Percentiles rank a stretch among this genome's conserved stretches.
Conservation (phyloP, 495 filamentous ascomycete species). For the Penicillium pancosmium region DNA sequence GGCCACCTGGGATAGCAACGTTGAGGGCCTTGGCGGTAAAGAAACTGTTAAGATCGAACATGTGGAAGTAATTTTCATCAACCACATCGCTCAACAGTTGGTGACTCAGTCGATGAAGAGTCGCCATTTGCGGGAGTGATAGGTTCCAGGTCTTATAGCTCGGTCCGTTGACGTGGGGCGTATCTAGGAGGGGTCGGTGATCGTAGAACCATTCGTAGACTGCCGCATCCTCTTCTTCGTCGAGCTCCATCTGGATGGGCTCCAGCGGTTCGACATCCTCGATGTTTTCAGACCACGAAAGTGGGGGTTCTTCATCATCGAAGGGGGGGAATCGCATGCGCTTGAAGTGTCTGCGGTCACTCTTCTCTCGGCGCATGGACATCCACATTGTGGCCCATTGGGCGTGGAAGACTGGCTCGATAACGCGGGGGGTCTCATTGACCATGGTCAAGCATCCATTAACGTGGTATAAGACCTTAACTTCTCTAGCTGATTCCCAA, state of each 20-base stretch:
- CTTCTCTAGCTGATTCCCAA: slow-evolving; percentile 94
- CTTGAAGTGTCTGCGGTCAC: slow-evolving; percentile 95
- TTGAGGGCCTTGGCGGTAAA: slow-evolving; percentile 97
- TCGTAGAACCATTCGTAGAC: slow-evolving; percentile 99
- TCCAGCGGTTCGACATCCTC: slow-evolving; percentile 98
- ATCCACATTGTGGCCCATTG: slow-evolving; percentile 99
- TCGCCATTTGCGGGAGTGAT: slow-evolving; percentile 93
- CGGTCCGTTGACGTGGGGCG: slow-evolving; percentile 91
- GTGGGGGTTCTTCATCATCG: slow-evolving; percentile 96
- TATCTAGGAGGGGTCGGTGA: slow-evolving; percentile 87
- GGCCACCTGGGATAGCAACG: slow-evolving; percentile 94
- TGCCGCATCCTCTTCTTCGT: slow-evolving; percentile 89
- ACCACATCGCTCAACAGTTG: slow-evolving; percentile 90
- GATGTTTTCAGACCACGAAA: slow-evolving; percentile 98
- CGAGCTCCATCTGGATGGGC: slow-evolving; percentile 98
- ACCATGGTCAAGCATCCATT: slow-evolving; percentile 97
- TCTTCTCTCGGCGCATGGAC: slow-evolving; percentile 97
- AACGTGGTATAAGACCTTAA: slow-evolving; percentile 97
- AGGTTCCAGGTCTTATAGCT: slow-evolving; percentile 98
- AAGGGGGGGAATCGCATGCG: slow-evolving; percentile 99
- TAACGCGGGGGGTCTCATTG: slow-evolving; percentile 95
- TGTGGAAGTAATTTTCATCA: slow-evolving; percentile 96
- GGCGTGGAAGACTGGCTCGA: slow-evolving; percentile 97
- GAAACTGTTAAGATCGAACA: slow-evolving; percentile 96
- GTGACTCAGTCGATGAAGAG: slow-evolving; percentile 86